Base-by-base conservation (phyloP, 805 yeast species). In the Candida khao-thaluensis region DNA sequence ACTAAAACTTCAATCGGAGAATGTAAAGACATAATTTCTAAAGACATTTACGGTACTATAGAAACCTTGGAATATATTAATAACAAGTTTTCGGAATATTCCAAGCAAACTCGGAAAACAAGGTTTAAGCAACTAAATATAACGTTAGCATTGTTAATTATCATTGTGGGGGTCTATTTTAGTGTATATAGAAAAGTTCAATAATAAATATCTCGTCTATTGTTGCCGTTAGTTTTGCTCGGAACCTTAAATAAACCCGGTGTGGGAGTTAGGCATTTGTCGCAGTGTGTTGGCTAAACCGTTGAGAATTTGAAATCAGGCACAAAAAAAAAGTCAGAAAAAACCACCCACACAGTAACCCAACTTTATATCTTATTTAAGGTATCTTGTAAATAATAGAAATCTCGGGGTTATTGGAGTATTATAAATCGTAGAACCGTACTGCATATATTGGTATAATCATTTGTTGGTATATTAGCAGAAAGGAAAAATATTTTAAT, bases 41-140 rank as follows among this genome's bases (percentile, higher is more conserved):
- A 42, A n/a, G 58, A 55, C 4, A 47, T 68, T 37, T 45, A 48
- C 4, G 53, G 49, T 10, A 60, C 60, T 43, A 44, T 68, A 34
- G 59, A 59, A 26, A 40, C 57, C 7, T 51, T 69, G 41, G 72
- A 68, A 36, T 43, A 48, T 17, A 50, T 69, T 5, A 58, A 61
- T 30, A 43, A 46, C 11, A 48, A 52, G 32, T 60, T 66, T 32
- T 45, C 47, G 20, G 57, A 57, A 33, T 57, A 62, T 41, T 51
- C 64, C 17, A 49, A 42, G 12, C 43, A 43, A 10, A 49, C 46
- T 15, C 51, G 63, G 30, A 51, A 51, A 20, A 51, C 57, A 26
- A 53, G 67, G 18, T 53, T 64, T 35, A 57, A 56, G 43, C 66
- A 63, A 44, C 30, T 62, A 25, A 50, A 52, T 27, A 43, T 56